Percentiles rank a stretch among this genome's conserved stretches.
Evolutionary conservation across 2,329 filamentous ascomycete genomes (phyloP).

Genomic region (Fusarium euwallaceae): DNA sequence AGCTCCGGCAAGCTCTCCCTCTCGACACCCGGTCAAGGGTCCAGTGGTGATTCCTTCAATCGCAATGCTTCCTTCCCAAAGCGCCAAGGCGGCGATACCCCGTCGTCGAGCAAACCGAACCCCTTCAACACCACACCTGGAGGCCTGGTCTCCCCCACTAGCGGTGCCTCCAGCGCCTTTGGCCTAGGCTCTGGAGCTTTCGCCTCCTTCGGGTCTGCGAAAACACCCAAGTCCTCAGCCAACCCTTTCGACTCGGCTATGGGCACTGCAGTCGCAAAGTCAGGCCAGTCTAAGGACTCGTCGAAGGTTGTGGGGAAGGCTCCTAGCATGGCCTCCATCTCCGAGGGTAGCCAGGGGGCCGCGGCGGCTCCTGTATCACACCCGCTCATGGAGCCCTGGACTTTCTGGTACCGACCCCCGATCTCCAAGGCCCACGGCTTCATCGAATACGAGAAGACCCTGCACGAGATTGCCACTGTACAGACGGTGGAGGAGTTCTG

Average conservation of each 20-base stretch:
- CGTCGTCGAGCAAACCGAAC: slow-evolving; percentile 80
- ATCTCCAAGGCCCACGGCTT: slow-evolving; percentile 92
- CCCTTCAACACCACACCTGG: slow-evolving; percentile 82
- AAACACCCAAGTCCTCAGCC: slow-evolving; percentile 88
- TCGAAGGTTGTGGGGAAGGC: slow-evolving; percentile 48
- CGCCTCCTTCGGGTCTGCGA: slow-evolving; percentile 84
- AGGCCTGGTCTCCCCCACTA: slow-evolving; percentile 57
- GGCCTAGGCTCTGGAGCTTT: slow-evolving; percentile 95
- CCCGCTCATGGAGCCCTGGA: slow-evolving; percentile 87
- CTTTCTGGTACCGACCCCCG: slow-evolving; percentile 96
- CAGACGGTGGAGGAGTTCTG: slow-evolving; percentile 91
- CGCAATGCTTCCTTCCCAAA: slow-evolving; percentile 76
- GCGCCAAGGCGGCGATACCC: slow-evolving; percentile 76
- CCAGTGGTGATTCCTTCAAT: slow-evolving; percentile 67
- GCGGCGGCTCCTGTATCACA: slow-evolving; percentile 58
- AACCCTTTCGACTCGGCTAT: slow-evolving; percentile 83
- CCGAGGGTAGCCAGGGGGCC: slow-evolving; percentile 55
- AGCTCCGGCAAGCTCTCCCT: slow-evolving; percentile 93
- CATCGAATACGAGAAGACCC: slow-evolving; percentile 95
- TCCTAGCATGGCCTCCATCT: slow-evolving; percentile 60
- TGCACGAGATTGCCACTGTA: slow-evolving; percentile 86
- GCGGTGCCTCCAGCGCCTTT: slow-evolving; percentile 87
- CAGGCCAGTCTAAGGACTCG: slow-evolving; percentile 49
- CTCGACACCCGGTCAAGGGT: slow-evolving; percentile 75
- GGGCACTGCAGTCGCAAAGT: slow-evolving; percentile 57